These are phyloP conservation scores for Posidonia australis DNA, from an alignment of 106 monocot species.

Conservation along the genomic window DNA sequence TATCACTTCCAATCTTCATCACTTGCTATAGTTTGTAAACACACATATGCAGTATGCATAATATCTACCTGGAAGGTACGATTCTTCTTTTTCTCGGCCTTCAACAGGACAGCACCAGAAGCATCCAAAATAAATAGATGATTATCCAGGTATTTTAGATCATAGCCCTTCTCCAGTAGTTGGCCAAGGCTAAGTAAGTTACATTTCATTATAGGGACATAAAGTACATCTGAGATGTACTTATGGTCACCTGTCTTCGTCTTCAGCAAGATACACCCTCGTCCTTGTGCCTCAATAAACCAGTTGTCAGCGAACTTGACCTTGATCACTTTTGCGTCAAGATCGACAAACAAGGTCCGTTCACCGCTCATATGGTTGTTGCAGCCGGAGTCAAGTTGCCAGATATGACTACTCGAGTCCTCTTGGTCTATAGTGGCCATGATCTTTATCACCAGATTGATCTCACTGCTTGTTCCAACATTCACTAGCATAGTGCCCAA, in stretches of 20 bases:
- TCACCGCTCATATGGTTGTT: constrained; percentile 4
- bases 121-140: background rate
- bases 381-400: constrained; percentile 6
- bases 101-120: background rate
- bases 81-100: background rate
- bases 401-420: background rate
- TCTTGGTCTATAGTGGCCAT: background rate
- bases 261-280: background rate
- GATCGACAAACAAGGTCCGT: background rate
- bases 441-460: background rate
- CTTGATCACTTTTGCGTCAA: constrained; percentile 5
- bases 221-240: background rate
- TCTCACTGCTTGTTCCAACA: background rate
- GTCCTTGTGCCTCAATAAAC: background rate
- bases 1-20: constrained; percentile 1
- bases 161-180: background rate
- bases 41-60: background rate
- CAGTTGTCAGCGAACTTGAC: constrained; percentile 9
- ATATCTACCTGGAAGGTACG: constrained; percentile 1
- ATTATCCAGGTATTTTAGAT: background rate
- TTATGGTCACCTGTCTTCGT: background rate
- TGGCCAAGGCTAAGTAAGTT: constrained; percentile 17
- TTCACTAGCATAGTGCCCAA: background rate
- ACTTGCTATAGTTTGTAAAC: background rate
- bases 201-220: background rate